Base-by-base conservation (phyloP, 768 basidiomycete genomes). In the Rickenella mellea region DNA sequence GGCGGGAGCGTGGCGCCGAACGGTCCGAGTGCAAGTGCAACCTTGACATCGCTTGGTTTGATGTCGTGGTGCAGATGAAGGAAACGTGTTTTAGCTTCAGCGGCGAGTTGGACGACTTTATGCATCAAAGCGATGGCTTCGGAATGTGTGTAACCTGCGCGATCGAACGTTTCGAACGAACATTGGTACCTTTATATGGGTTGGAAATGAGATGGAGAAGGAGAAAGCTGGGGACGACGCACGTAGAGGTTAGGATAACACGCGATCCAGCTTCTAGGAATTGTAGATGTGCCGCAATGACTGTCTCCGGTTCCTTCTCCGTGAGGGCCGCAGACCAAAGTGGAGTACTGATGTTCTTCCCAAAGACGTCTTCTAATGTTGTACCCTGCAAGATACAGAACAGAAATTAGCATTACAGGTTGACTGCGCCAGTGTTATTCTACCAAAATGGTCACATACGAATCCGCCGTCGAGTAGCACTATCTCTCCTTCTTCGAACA, bases 311-410 rank as follows among this genome's bases (percentile, higher is more conserved):
- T 28, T 78, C 63, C 24, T 75, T 66, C 11, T 65, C 57, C 9
- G 81, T 60, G 7, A 79, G 69, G 40, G 76, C 70, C 0, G 79
- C 75, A 11, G 85, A 88, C 87, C 86, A 89, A 19, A 90, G 59
- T 2, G 78, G 69, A 26, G 70, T 56, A 1, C 75, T 64, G 33
- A 76, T 71, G 46, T 71, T 61, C 26, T 68, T 43, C 28, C 64
- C 56, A 51, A 74, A 66, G 19, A 64, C 55, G 33, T 70, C 68
- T 51, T 83, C 78, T 15, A 83, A 62, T 0, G 70, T 75, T 6
- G 76, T 74, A 29, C 83, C 82, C 83, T 85, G 51, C 6, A 15
- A 6, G n/a, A 39, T 2, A n/a, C n/a, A n/a, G 9, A 42, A 21
- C n/a, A 20, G 28, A 9, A 17, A 28, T 31, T 9, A 5, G 22